Evolutionary conservation across 352 stramenopile species (phyloP), one percentile per base, ranked within the genome.

Genomic region (Phytopythium helicoides): DNA sequence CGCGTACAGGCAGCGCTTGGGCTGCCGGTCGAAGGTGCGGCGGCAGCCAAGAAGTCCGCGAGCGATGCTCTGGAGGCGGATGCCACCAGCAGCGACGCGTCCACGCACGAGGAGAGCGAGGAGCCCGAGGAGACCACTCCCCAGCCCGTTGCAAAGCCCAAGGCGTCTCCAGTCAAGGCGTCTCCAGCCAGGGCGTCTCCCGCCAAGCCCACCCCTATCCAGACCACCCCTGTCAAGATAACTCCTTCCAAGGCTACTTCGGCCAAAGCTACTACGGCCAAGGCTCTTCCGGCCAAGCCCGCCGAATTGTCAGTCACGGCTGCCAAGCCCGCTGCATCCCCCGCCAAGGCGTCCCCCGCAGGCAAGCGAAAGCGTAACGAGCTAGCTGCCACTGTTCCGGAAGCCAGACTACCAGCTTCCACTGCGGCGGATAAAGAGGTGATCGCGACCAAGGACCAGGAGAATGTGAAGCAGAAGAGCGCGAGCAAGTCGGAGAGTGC

Each of bases 1-100:
- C 60, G 53, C 12, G 56, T 89, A 47, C 21, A 23, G 1, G 53
- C 59, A 3, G 49, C 58, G 22, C 56, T 31, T 11, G 44, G 45
- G 33, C 52, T 9, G 31, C 37, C 52, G 31, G 35, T 53, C 25
- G 38, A 6, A n/a, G 1, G 21, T 6, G 11, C 19, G 39, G 21
- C 19, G 39, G 1, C 6, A 46, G 47, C 47, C 14, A 19, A 50
- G 37, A 60, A 54, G 47, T 51, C 55, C 15, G 41, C 61, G 40
- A 8, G 19, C 12, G 35, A 37, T 5, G 14, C 22, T 34, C 42
- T 40, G 12, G 46, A 56, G 14, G 56, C 60, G 54, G 42, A 36
- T 9, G 23, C 48, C 15, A 37, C 23, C 22, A 41, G 51, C 31
- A 56, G 36, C 10, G 39, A 35, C 22, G 22, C 18, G 7, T 16